Evolutionary conservation across 352 stramenopile species (phyloP), one percentile per base, ranked within the genome.

Genomic region (Pythium dissimile): DNA sequence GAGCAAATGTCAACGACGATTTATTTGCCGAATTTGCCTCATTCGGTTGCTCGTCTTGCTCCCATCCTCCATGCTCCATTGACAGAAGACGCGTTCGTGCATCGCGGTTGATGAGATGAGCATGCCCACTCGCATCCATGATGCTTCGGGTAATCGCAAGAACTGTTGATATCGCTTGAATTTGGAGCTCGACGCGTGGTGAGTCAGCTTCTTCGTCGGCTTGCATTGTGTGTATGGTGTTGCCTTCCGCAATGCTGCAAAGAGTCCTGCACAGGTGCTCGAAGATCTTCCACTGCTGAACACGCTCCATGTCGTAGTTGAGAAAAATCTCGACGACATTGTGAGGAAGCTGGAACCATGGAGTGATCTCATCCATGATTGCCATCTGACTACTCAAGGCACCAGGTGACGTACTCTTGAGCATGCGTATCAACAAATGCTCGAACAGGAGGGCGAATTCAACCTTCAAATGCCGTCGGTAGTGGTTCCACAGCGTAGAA

Each of bases 221-320:
- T 45, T 49, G 64, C 3, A 56, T 27, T 2, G 59, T 44, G 24
- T 67, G 69, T 16, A 50, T 47, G 11, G 54, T 69, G 5, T 61
- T 80, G 8, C 80, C 76, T 62, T 95, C 85, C 12, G 81, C 77
- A 30, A 93, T 90, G 12, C 69, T 85, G 28, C 85, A 91, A 24
- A 95, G 48, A 0, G 78, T 77, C 0, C 72, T 82, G 45, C 77
- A 92, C 30, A 93, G 75, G 30, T 91, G 85, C 59, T 95, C 85
- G 43, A 93, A 93, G 27, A 93, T 92, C 45, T 92, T 95, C 85
- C 85, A 95, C 50, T 94, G 81, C 46, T 95, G 85, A 13, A 93
- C 77, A 20, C 82, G 67, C 52, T 95, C 84, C 69, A 95, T 71
- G 64, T 95, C 85, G 39, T 93, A 95, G 50, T 95, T 95, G 20